Base-by-base conservation (phyloP, 2,329 filamentous ascomycete genomes). In the Paramyrothecium roridum region DNA sequence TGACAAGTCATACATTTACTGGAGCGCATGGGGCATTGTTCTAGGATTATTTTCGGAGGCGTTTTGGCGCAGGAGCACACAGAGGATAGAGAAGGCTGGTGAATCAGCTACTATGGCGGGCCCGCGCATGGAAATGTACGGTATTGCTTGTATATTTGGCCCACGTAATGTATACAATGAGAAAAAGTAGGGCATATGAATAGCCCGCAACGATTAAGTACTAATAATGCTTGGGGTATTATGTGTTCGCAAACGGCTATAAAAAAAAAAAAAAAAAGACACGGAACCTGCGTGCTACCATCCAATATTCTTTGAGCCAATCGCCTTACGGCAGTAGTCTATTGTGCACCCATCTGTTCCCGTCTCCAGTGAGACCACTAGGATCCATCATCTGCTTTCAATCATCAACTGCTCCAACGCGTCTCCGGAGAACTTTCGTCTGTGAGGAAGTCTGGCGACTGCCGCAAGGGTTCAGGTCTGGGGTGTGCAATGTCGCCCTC, bases 351-450 rank as follows among this genome's bases (percentile, higher is more conserved):
- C 37, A 17, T 13, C n/a, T 13, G 37, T 22, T 50, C 48, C 48
- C 8, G 23, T 19, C 30, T 34, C 49, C 10, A 16, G 26, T 37
- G 3, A 10, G 30, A n/a, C 22, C 7, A 11, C 21, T 16, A 22
- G 7, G n/a, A 51, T 20, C 19, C 13, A 16, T 40, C 37, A 16
- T 43, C 37, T 16, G 7, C 37, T 19, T 19, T 10, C 16, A 13
- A 16, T 45, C 40, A 52, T 30, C 45, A 47, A 46, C 37, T 33
- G 30, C 60, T 64, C 63, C 63, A 65, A 34, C 57, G 54, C 37
- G 55, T 50, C 51, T 64, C 62, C 30, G 65, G 61, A n/a, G 67
- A 68, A 53, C 63, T 66, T 48, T 67, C 63, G 33, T 69, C 63
- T 20, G 64, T 60, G 40, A 65, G 54, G 34, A 64, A 59, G 23